Conservation (phyloP, 345 rosid genomes). For the Gossypium rotundifolium region DNA sequence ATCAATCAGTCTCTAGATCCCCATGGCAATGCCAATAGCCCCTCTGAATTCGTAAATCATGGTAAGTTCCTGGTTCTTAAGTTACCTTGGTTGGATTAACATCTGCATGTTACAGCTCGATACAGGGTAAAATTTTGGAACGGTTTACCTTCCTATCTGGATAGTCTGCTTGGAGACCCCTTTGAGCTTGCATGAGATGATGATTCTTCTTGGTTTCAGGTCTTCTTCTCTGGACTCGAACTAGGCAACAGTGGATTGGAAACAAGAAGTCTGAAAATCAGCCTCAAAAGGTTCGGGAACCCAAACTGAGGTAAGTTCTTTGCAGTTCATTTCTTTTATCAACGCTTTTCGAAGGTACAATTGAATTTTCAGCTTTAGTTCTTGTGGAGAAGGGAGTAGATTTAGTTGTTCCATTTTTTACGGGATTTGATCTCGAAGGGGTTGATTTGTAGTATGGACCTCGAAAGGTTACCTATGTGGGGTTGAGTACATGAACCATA, state of each 20-base stretch:
- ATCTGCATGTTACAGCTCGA: neutral
- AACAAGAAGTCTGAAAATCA: slow-evolving; percentile 30
- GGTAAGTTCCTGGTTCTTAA: slow-evolving; percentile 37
- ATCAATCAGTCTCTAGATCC: slow-evolving; percentile 35
- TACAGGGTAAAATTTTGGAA: neutral
- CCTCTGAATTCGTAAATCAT: slow-evolving; percentile 61
- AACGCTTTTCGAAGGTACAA: neutral
- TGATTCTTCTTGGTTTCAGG: slow-evolving; percentile 32
- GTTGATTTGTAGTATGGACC: neutral
- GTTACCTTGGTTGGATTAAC: neutral
- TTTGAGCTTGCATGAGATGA: neutral
- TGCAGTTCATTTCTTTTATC: neutral
- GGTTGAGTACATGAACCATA: neutral
- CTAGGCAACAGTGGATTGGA: slow-evolving; percentile 64
- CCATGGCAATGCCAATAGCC: slow-evolving; percentile 37
- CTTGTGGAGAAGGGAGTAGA: neutral
- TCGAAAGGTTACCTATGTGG: neutral
- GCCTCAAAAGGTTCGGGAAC: slow-evolving; percentile 41
- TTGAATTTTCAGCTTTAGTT: neutral
- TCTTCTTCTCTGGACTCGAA: slow-evolving; percentile 62
- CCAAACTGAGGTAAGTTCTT: slow-evolving; percentile 51
- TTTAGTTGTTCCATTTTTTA: neutral
- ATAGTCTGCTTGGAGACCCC: neutral
- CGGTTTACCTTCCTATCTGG: neutral
- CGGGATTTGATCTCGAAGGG: neutral